A percentile compares a stretch with the other conserved stretches of the same genome.
Evolutionary conservation across 805 yeast species (phyloP).

Genomic region (Kluyveromyces aestuarii): DNA sequence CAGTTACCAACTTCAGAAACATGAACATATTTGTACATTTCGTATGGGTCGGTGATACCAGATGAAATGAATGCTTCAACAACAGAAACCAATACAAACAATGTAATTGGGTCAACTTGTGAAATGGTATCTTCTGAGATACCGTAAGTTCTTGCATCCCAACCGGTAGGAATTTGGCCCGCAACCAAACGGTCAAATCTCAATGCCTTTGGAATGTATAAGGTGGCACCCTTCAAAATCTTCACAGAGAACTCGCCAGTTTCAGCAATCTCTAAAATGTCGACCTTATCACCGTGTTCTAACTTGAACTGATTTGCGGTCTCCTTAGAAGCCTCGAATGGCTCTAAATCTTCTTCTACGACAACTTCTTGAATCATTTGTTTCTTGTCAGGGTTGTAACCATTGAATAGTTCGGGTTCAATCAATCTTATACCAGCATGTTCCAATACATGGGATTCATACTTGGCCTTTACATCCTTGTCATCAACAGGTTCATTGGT

Average conservation of each 20-base stretch:
- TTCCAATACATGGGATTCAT: constrained; percentile 78
- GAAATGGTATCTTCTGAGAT: constrained; percentile 83
- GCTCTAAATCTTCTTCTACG: constrained; percentile 91
- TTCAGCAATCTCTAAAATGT: constrained; percentile 79
- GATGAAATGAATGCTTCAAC: constrained; percentile 89
- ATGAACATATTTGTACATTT: constrained; percentile 96
- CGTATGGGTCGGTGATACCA: constrained; percentile 98
- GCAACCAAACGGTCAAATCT: constrained; percentile 60
- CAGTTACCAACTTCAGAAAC: constrained; percentile 98
- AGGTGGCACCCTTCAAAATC: constrained; percentile 85
- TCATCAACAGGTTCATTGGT: constrained; percentile 90
- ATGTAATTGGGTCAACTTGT: constrained; percentile 95
- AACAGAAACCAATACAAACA: constrained; percentile 86
- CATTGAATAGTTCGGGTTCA: constrained; percentile 90
- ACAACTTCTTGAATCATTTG: constrained; percentile 91
- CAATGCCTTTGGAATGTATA: constrained; percentile 75
- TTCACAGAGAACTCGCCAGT: constrained; percentile 88
- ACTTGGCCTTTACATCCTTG: constrained; percentile 83
- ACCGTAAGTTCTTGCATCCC: constrained; percentile 95
- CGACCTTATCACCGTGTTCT: constrained; percentile 91
- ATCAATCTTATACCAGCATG: constrained; percentile 96
- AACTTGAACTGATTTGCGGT: constrained; percentile 90
- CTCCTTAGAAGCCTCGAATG: constrained; percentile 90
- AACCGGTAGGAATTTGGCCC: constrained; percentile 93
- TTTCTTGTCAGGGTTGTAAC: constrained; percentile 93